Base-by-base conservation (phyloP, 2,329 filamentous ascomycete species). In the Camptophora hylomeconis region DNA sequence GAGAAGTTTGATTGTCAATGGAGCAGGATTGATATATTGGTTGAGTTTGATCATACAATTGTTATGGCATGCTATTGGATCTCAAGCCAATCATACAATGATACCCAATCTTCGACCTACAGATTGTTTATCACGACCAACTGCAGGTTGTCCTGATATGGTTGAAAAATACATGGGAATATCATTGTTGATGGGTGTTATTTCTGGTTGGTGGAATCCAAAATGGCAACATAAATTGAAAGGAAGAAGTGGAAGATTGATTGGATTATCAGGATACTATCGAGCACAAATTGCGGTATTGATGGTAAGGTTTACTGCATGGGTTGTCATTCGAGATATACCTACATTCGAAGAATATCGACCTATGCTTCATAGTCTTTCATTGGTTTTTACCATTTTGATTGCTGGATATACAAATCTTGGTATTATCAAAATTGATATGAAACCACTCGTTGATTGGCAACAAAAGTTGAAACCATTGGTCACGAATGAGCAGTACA, bases 161-260 rank as follows among this genome's bases (percentile, higher is more conserved):
- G 31, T 33, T 20, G 37, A 36, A 18, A 30, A 31, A 11, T 26
- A 36, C 5, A 40, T 42, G 8, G 30, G 34, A 3, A 28, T 38
- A 2, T 47, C 56, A n/a, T 45, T 65, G 24, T 32, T 58, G n/a
- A 40, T 54, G 4, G 58, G 57, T 8, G 46, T 58, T 23, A 30
- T 61, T 15, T 59, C 57, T 5, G 42, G 61, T 6, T 65, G 61
- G 61, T 65, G 60, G 57, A 64, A 65, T 36, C 61, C 60, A 6
- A 56, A 54, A 31, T 43, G 63, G 41, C 53, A 54, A 33, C 39
- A 56, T 25, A 62, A 60, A 41, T 44, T 63, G 9, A 48, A 54
- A 31, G 56, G 56, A 20, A 45, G 49, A 37, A 49, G 47, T 23
- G 58, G 56, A 6, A 50, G 55, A 10, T 51, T 64, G 21, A 32